Percentiles rank a stretch among this genome's conserved stretches.
phyloP scores from a whole-genome alignment of 805 yeast species.

The Cyberlindnera mississippiensis region DNA sequence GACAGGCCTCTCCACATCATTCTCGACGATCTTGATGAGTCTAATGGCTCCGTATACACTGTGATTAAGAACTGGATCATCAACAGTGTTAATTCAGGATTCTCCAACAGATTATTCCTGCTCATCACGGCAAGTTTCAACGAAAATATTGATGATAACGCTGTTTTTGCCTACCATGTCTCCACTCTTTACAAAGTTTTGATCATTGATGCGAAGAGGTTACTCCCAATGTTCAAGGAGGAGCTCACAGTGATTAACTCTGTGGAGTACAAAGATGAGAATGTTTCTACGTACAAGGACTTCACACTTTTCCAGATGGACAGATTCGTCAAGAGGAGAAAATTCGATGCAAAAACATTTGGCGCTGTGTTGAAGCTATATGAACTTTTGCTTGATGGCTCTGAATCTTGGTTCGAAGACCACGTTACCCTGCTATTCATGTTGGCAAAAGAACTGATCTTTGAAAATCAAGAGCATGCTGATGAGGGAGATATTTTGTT shows the following conservation, averaged over 20 bases:
- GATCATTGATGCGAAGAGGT: conserved; percentile 36
- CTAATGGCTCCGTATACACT: conserved; percentile 39
- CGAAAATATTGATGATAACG: conserved; percentile 53
- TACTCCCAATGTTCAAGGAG: conserved; percentile 47
- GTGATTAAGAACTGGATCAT: conserved; percentile 48
- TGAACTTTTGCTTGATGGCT: conserved; percentile 49
- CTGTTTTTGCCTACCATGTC: conserved; percentile 58
- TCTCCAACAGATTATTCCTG: conserved; percentile 57
- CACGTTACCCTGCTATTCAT: conserved; percentile 41
- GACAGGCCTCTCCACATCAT: conserved; percentile 62
- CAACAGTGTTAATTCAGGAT: conserved; percentile 44
- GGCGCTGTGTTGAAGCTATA: conserved; percentile 42
- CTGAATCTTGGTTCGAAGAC: conserved; percentile 48
- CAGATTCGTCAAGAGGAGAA: conserved; percentile 39
- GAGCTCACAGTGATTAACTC: conserved; percentile 58
- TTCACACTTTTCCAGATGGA: conserved; percentile 43
- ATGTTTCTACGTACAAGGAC: conserved; percentile 58
- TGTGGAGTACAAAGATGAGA: conserved; percentile 39
- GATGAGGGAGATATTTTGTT: conserved; percentile 20
- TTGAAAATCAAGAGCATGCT: conserved; percentile 8
- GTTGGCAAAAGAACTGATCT: conserved; percentile 28
- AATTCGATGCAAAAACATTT: conserved; percentile 36
- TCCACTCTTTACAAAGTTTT: conserved; percentile 50
- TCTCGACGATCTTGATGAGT: conserved; percentile 55
- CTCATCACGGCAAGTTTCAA: conserved; percentile 53